Evolutionary conservation across 2,329 filamentous ascomycete genomes (phyloP), one percentile per base, ranked within the genome.

Genomic region (Aspergillus quadricinctus): DNA sequence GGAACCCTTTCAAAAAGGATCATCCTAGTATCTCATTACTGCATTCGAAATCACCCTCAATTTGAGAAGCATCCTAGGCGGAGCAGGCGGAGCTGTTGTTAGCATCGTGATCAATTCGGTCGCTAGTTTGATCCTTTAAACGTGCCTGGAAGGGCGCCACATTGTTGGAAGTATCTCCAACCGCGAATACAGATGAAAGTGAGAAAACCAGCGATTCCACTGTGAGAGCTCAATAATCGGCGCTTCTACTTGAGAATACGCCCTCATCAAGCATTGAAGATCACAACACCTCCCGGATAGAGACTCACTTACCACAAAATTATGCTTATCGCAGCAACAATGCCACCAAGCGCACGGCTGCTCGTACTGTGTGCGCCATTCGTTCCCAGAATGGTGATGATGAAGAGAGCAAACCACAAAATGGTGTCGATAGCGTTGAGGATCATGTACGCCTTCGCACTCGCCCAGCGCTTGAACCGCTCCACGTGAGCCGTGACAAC

Each of bases 381-480:
- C 2, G 62, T 53, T 0, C 60, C 63, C 55, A 66, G 57, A 1
- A 66, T 61, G 2, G 55, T 61, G 35, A 67, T 61, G 8, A 67
- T 54, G n/a, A 66, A 65, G 1, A 67, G 48, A 0, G 59, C 64
- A 19, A 67, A 63, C 63, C 64, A 68, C 21, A 68, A 66, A 2
- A 68, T 37, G 0, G 63, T 67, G 11, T 68, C 66, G 10, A 67
- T 62, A 1, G 66, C 56, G 19, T 62, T 60, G 9, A 68, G 50
- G 2, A 61, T 56, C 53, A 64, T 60, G 19, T 66, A 59, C 7
- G 52, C 64, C 50, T 63, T 65, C 1, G 54, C 49, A 11, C 61
- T 68, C 4, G 55, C 64, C 66, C 63, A 68, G 52, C 54, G 49
- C 35, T 66, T 62, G 21, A 66, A 58, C 8, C 60, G 54, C 2